Base-by-base conservation (phyloP, 2,329 filamentous ascomycete genomes). In the Lomentospora prolificans region DNA sequence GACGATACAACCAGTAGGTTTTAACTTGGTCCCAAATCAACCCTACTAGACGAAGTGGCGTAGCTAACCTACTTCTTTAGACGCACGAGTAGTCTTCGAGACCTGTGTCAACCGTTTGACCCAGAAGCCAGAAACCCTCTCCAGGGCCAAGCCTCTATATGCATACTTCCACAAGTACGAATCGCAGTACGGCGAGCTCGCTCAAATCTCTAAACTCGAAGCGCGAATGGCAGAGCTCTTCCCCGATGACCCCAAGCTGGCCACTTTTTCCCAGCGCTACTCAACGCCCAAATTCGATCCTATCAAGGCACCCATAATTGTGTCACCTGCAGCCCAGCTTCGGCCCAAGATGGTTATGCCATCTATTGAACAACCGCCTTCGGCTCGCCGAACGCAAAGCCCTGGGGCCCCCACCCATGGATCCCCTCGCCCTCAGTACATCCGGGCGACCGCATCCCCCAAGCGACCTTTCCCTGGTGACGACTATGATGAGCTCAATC, bases 101-200 rank as follows among this genome's bases (percentile, higher is more conserved):
- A 96, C 91, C 14, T 90, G 91, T 14, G 89, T 96, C 58, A 89
- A 87, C 65, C 86, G 86, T 59, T 79, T 97, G 46, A 81, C 87
- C 6, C 79, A 86, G 24, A 94, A 91, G 61, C 82, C 88, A 0
- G 88, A 90, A 61, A 82, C 82, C 9, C 72, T 86, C 1, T 71
- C 78, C 55, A 94, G 90, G 65, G 84, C 91, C 7, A 95, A 94
- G 67, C 82, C 87, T 1, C 80, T 99, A 0, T 96, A 95, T 64
- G 77, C 84, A 2, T 97, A 92, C 71, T 92, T 99, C 68, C 92
- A 99, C 71, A 87, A 91, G 63, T 96, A 95, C 67, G 94, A 99
- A 72, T 91, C 90, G 9, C 85, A 90, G 60, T 99, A 91, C 64
- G 94, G 95, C 56, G 94, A 99, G 67, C 79, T 97, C 4, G 83